These are phyloP conservation scores for Saccharomycopsis malanga DNA, from an alignment of 805 yeast species.

Conservation along the genomic window DNA sequence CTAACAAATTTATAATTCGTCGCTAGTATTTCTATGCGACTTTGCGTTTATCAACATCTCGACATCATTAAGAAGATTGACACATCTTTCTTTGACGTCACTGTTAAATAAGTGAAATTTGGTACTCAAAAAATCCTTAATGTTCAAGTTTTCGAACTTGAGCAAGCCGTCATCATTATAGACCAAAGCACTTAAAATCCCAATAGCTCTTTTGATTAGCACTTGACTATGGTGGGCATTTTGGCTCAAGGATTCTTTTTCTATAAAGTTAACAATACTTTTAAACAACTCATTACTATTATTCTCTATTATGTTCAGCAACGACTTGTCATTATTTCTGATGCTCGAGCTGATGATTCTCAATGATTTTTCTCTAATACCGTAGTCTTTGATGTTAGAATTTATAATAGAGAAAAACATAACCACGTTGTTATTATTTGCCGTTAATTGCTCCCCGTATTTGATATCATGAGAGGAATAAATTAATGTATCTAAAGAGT, in stretches of 20 bases:
- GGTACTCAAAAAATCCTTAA: constrained; percentile 10
- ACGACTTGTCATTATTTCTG: constrained; percentile 17
- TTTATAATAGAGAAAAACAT: constrained; percentile 17
- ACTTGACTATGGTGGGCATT: constrained; percentile 9
- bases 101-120: constrained; percentile 9
- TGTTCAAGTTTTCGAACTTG: constrained; percentile 2
- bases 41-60: constrained; percentile 4
- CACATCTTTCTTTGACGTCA: constrained; percentile 18
- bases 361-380: constrained; percentile 16
- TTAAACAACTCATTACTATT: constrained; percentile 2
- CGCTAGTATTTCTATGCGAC: neutral
- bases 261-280: constrained; percentile 8
- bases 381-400: neutral
- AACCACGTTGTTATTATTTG: constrained; percentile 8
- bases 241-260: constrained; percentile 1
- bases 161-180: constrained; percentile 15
- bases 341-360: constrained; percentile 19
- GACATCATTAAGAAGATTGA: constrained; percentile 15
- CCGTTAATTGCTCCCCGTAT: constrained; percentile 18
- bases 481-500: constrained; percentile 11
- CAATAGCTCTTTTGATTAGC: constrained; percentile 17
- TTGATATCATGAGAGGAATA: constrained; percentile 19
- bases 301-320: constrained; percentile 8
- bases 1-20: constrained; percentile 15
- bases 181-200: constrained; percentile 17